Conservation (phyloP, 2,329 filamentous ascomycete genomes). For the Tolypocladium cylindrosporum region DNA sequence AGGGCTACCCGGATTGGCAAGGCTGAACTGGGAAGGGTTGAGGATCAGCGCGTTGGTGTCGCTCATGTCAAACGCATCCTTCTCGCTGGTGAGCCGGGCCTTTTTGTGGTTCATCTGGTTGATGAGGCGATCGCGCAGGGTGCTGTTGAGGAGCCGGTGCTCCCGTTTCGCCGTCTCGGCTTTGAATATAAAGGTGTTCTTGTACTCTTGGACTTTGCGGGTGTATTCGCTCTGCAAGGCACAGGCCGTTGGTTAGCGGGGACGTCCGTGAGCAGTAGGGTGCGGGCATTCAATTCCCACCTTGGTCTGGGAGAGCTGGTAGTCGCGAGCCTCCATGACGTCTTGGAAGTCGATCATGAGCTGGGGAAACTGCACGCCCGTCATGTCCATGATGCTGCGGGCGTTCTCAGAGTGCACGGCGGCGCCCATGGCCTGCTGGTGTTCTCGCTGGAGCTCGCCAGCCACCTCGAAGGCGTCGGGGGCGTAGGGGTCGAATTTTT, state of each 20-base stretch:
- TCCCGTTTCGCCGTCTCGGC: constrained; percentile 53
- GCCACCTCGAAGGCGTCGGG: constrained; percentile 64
- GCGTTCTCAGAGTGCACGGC: constrained; percentile 29
- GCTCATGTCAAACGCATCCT: constrained; percentile 57
- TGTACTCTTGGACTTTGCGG: constrained; percentile 48
- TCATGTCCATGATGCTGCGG: constrained; percentile 57
- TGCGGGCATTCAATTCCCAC: constrained; percentile 38
- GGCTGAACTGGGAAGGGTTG: constrained; percentile 58
- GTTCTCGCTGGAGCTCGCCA: constrained; percentile 48
- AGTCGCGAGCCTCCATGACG: constrained; percentile 77
- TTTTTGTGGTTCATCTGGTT: constrained; percentile 57
- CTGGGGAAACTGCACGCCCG: constrained; percentile 74
- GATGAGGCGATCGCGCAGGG: constrained; percentile 56
- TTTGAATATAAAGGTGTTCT: constrained; percentile 51
- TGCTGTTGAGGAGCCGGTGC: constrained; percentile 47
- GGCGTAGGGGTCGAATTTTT: constrained; percentile 73
- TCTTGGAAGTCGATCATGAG: constrained; percentile 85
- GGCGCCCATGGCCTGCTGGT: constrained; percentile 34
- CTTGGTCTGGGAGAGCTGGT: constrained; percentile 69
- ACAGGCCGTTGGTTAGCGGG: constrained; percentile 4
- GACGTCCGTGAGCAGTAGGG: not conserved
- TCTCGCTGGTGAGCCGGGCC: constrained; percentile 53
- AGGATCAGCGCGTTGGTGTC: constrained; percentile 56
- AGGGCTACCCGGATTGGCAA: constrained; percentile 54
- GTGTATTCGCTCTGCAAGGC: constrained; percentile 48